phyloP scores from a whole-genome alignment of 2,329 filamentous ascomycete species.

The Fusarium scirpi region DNA sequence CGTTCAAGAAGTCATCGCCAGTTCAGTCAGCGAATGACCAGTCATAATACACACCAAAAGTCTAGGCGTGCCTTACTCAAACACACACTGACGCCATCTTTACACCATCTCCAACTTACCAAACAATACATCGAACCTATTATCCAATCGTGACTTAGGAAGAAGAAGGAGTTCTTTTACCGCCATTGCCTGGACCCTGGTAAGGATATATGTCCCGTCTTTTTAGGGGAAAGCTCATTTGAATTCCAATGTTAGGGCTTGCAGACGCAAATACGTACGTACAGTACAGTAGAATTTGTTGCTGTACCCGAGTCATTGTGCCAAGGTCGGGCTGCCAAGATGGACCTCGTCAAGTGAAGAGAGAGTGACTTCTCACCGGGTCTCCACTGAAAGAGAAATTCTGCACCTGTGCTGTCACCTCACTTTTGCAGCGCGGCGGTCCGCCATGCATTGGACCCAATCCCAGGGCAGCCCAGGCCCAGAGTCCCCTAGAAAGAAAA shows the following conservation, averaged over 20 bases:
- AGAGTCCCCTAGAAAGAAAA: constrained; percentile 14
- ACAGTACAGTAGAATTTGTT: constrained; percentile 5
- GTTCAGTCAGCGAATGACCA: background rate
- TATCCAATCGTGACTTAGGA: background rate
- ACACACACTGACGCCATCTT: constrained; percentile 33
- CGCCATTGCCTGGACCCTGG: constrained; percentile 8
- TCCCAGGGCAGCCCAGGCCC: background rate
- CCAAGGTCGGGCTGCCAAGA: constrained; percentile 16
- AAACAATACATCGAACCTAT: background rate
- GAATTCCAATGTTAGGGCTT: constrained; percentile 7
- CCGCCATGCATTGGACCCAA: constrained; percentile 6
- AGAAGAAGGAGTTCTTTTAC: background rate
- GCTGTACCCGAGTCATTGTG: constrained; percentile 22
- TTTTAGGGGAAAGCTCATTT: background rate
- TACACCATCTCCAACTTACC: constrained; percentile 30
- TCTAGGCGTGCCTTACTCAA: constrained; percentile 7
- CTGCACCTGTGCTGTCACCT: constrained; percentile 7
- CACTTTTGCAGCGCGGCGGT: constrained; percentile 27
- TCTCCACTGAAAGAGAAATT: constrained; percentile 31
- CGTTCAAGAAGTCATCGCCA: background rate
- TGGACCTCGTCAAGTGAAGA: constrained; percentile 15
- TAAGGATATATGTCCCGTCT: constrained; percentile 5
- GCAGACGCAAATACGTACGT: background rate
- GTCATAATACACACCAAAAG: background rate
- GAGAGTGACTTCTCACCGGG: constrained; percentile 16